Evolutionary conservation across 768 basidiomycete species (phyloP).

Genomic region (Pluteus cervinus): DNA sequence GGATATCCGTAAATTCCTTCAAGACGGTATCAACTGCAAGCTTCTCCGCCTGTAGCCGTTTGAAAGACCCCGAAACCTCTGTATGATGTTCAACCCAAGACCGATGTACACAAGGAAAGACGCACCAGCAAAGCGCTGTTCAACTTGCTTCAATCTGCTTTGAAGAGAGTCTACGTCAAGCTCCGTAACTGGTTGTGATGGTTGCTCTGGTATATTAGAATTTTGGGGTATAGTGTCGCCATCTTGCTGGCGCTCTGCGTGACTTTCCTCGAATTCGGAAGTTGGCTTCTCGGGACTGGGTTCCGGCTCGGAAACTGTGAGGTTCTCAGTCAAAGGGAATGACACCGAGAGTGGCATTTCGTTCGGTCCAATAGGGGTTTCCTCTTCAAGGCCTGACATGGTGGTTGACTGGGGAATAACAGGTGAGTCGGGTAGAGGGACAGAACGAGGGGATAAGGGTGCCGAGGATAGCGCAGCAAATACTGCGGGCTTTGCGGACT

Average conservation of each 20-base stretch:
- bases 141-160: constrained; percentile 61
- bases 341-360: too few relatives aligned
- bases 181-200: neutral
- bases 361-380: too few relatives aligned
- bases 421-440: constrained; percentile 40
- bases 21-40: constrained; percentile 62
- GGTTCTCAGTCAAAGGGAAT: too few relatives aligned
- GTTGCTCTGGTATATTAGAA: neutral
- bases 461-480: constrained; percentile 20
- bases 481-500: neutral
- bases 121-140: constrained; percentile 72
- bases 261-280: too few relatives aligned
- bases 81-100: constrained; percentile 8
- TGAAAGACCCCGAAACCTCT: constrained; percentile 80
- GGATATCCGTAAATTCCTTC: constrained; percentile 63
- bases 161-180: constrained; percentile 52
- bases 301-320: too few relatives aligned
- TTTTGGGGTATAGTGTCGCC: neutral
- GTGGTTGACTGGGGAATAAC: too few relatives aligned
- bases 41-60: constrained; percentile 69
- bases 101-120: neutral
- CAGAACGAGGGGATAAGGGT: constrained; percentile 37
- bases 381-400: too few relatives aligned
- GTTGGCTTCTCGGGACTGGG: too few relatives aligned
- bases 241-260: constrained; percentile 10